Evolutionary conservation across 345 rosid genomes (phyloP).

Genomic region (Hibiscus trionum): DNA sequence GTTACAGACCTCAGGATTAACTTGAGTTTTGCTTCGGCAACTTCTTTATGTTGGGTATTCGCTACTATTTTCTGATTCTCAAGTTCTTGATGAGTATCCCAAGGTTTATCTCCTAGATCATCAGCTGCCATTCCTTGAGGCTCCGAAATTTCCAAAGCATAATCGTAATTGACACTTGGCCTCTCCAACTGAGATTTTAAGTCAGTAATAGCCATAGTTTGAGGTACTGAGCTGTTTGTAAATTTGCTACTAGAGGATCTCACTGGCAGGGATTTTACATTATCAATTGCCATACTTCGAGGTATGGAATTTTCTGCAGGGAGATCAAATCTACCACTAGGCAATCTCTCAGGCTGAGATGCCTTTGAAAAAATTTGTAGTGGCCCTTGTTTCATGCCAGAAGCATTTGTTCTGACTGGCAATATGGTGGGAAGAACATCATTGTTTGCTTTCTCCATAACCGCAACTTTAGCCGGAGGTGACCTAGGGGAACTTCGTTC

Average conservation of each 20-base stretch:
- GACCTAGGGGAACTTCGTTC: slow-evolving; percentile 32
- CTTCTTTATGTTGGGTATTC: slow-evolving; percentile 34
- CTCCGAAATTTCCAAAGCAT: slow-evolving; percentile 21
- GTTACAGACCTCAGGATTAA: slow-evolving; percentile 65
- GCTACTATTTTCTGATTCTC: slow-evolving; percentile 28
- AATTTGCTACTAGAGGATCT: slow-evolving; percentile 16
- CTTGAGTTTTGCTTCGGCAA: slow-evolving; percentile 71
- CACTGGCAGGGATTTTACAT: slow-evolving; percentile 14
- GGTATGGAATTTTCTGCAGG: slow-evolving; percentile 23
- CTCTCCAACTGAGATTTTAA: slow-evolving; percentile 15
- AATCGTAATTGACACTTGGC: slow-evolving; percentile 10
- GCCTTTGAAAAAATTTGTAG: slow-evolving; percentile 28
- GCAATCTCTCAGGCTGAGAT: slow-evolving; percentile 14
- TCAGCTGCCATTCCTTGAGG: slow-evolving; percentile 14
- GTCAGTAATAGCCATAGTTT: slow-evolving; percentile 15
- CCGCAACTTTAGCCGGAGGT: slow-evolving; percentile 25
- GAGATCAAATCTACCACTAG: slow-evolving; percentile 12
- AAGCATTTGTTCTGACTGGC: slow-evolving; percentile 26
- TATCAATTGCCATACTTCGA: slow-evolving; percentile 19
- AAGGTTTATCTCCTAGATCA: slow-evolving; percentile 25
- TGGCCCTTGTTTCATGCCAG: slow-evolving; percentile 28
- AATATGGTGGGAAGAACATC: slow-evolving; percentile 21
- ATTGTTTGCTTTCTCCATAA: slow-evolving; percentile 27
- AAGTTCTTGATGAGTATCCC: slow-evolving; percentile 26
- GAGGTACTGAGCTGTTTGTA: slow-evolving; percentile 22